Percentiles rank a stretch among this genome's conserved stretches.
Conservation (phyloP, 1,139 yeast species). For the Lodderomyces orthopsilosis region DNA sequence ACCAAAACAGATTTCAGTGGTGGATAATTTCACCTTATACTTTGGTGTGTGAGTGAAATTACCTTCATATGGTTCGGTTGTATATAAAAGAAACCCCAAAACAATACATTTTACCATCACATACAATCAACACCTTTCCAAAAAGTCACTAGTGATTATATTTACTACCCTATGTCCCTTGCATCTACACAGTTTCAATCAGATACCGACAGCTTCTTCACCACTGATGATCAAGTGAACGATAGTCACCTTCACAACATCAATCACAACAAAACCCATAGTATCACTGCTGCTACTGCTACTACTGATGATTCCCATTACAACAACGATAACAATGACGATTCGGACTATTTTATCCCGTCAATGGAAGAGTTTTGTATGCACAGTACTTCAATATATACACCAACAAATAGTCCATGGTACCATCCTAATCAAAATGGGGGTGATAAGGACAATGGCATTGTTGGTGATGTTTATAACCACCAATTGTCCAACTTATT, state of each 20-base stretch:
- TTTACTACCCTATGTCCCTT: not conserved
- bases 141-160: no score
- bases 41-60: no score
- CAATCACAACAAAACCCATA: not conserved
- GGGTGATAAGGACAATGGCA: not conserved
- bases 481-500: not conserved
- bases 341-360: slow-evolving; percentile 8
- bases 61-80: no score
- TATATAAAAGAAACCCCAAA: no score
- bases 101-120: no score
- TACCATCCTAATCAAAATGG: not conserved
- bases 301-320: not conserved
- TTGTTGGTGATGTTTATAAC: not conserved
- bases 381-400: not conserved
- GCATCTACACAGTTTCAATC: not conserved
- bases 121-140: not conserved
- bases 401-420: not conserved
- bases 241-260: not conserved
- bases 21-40: no score
- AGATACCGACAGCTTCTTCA: not conserved
- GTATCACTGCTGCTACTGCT: not conserved
- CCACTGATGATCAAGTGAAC: not conserved
- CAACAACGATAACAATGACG: slow-evolving; percentile 1
- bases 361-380: slow-evolving; percentile 5
- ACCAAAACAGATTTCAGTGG: no score